Evolutionary conservation across 345 rosid species (phyloP), one percentile per base, ranked within the genome.

Genomic region (Syzygium oleosum): DNA sequence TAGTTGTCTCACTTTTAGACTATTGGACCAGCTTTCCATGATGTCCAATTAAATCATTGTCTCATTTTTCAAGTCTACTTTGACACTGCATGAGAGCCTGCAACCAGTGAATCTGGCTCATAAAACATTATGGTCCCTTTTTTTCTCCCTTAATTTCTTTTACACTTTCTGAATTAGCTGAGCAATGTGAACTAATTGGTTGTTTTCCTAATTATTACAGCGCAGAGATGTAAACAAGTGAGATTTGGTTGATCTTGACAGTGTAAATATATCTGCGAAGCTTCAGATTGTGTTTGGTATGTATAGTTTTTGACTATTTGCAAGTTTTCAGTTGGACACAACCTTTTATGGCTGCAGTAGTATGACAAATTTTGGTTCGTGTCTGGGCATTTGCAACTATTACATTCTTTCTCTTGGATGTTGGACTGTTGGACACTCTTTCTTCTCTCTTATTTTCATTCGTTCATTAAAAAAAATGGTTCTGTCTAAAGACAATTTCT

Each of bases 161-260:
- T 10, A 73, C 83, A 38, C 83, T 34, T 19, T 19, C 12, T 41
- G 49, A 73, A 73, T 73, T 38, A 38, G 83, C 83, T 4, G 83
- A 73, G 49, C 49, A 73, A 73, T 38, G 49, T 19, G 83, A 73
- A 73, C 49, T 73, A 73, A 73, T 73, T 15, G 52, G 54, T 53
- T 58, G 29, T 89, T 86, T 55, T 51, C 31, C 23, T 43, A 84
- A 55, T 87, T 80, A 6, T 86, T 86, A 86, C 90, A 90, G 91
- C 65, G 59, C 84, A 79, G 87, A 68, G 91, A 91, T 87, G 90
- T 51, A 58, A 52, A 52, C 86, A 90, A 88, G 56, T 90, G 90
- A 90, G 89, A 38, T 53, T 83, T 73, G 83, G 80, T 63, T 87
- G 87, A 88, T 84, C 85, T 86, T 63, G 84, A 41, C 78, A 8